A percentile compares a stretch with the other conserved stretches of the same genome.
Evolutionary conservation across 2,329 filamentous ascomycete genomes (phyloP).

Genomic region (Domatiomyces globalis): DNA sequence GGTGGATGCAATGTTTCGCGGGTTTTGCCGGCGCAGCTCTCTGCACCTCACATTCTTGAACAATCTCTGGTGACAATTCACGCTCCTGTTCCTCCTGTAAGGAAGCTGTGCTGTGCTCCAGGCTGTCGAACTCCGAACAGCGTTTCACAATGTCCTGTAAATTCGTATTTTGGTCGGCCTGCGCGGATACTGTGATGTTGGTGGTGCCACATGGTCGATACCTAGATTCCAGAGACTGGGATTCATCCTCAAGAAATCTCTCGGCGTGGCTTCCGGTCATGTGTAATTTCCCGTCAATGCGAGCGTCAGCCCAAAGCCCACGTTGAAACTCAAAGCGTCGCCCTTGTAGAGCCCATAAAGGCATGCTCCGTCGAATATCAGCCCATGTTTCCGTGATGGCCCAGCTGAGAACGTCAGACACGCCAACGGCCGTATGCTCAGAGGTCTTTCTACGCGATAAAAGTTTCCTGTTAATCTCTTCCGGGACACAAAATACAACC

Average conservation of each 20-base stretch:
- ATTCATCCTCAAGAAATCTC: neutral
- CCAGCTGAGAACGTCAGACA: conserved; percentile 46
- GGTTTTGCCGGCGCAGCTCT: conserved; percentile 31
- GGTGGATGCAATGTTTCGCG: conserved; percentile 22
- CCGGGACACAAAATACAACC: conserved; percentile 45
- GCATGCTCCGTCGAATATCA: conserved; percentile 37
- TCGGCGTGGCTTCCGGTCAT: neutral
- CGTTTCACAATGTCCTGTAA: neutral
- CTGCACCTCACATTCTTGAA: conserved; percentile 45
- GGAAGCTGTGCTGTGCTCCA: neutral
- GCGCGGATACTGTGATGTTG: neutral
- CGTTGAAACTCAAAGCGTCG: conserved; percentile 33
- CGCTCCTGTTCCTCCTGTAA: conserved; percentile 51
- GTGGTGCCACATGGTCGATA: neutral
- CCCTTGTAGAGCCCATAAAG: conserved; percentile 50
- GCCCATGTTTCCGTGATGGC: conserved; percentile 42
- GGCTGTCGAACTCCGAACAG: neutral
- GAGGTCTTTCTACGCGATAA: neutral
- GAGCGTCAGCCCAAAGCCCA: neutral
- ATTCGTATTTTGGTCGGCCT: neutral
- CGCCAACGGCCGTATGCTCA: conserved; percentile 25
- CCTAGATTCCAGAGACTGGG: neutral
- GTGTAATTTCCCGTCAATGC: neutral
- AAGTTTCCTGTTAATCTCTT: neutral
- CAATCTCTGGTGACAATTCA: conserved; percentile 47